Evolutionary conservation across 2,329 filamentous ascomycete species (phyloP).

Genomic region (Pseudogymnoascus sp.): DNA sequence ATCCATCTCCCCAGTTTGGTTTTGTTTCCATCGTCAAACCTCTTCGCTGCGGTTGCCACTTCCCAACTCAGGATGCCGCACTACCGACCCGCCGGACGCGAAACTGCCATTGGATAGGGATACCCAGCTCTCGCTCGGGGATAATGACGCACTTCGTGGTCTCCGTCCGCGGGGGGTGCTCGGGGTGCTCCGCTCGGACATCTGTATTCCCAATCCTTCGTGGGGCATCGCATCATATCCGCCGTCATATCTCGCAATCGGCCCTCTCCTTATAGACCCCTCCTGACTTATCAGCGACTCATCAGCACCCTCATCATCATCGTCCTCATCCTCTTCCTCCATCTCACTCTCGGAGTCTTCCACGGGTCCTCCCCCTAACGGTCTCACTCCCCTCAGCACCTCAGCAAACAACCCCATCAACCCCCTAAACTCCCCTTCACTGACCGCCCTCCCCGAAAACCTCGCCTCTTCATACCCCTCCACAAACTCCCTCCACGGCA

Average conservation of each 20-base stretch:
- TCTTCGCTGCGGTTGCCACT: background rate
- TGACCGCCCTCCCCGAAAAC: constrained; percentile 64
- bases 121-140: background rate
- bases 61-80: background rate
- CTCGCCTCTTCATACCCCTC: constrained; percentile 72
- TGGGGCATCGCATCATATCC: background rate
- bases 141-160: background rate
- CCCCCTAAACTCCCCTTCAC: constrained; percentile 60
- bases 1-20: background rate
- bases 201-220: background rate
- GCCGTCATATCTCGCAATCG: background rate
- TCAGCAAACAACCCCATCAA: constrained; percentile 82
- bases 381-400: constrained; percentile 66
- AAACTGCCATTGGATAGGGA: background rate
- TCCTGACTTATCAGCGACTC: background rate
- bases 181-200: background rate
- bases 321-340: constrained; percentile 9
- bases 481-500: constrained; percentile 53
- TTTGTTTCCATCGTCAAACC: background rate
- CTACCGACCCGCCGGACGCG: background rate
- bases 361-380: constrained; percentile 31
- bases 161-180: background rate
- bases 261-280: background rate
- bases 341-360: constrained; percentile 27
- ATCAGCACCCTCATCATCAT: constrained; percentile 13